These are phyloP conservation scores for Paraconiothyrium brasiliense DNA, from an alignment of 2,329 filamentous ascomycete species.

Conservation along the genomic window DNA sequence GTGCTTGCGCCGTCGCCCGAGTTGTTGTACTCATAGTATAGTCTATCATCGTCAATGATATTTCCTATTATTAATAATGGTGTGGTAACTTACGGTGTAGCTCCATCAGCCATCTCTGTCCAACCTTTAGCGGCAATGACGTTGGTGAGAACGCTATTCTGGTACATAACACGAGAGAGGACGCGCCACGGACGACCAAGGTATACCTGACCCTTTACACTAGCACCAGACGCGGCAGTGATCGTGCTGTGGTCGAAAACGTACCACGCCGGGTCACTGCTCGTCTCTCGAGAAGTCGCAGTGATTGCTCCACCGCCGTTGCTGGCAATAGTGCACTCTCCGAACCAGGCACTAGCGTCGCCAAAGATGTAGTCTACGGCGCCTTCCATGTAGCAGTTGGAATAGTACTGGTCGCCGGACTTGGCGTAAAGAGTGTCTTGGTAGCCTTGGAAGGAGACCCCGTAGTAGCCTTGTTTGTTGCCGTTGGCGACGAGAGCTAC, in stretches of 20 bases:
- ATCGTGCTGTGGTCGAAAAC: constrained; percentile 59
- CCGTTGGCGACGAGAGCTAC: constrained; percentile 60
- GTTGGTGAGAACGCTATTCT: constrained; percentile 57
- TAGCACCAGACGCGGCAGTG: constrained; percentile 7
- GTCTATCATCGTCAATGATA: neutral
- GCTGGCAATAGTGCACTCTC: constrained; percentile 46
- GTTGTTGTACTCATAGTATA: constrained; percentile 57
- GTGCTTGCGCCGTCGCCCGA: constrained; percentile 61
- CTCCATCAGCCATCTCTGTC: constrained; percentile 53
- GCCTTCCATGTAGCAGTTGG: constrained; percentile 62
- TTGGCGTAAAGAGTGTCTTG: constrained; percentile 58
- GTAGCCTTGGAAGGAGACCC: constrained; percentile 60
- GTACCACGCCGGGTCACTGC: constrained; percentile 52
- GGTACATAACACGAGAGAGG: constrained; percentile 58
- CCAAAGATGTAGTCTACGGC: constrained; percentile 67
- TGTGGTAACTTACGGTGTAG: constrained; percentile 13
- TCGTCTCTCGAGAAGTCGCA: constrained; percentile 18
- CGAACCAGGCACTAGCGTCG: constrained; percentile 58
- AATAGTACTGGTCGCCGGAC: constrained; percentile 62
- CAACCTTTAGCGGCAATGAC: constrained; percentile 67
- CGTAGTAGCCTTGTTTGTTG: constrained; percentile 62
- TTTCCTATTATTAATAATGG: neutral
- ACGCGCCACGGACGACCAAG: constrained; percentile 62
- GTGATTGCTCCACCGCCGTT: constrained; percentile 22
- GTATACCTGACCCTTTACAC: constrained; percentile 50